Conservation (phyloP, 305 asterid genomes). For the Rubia balearica region DNA sequence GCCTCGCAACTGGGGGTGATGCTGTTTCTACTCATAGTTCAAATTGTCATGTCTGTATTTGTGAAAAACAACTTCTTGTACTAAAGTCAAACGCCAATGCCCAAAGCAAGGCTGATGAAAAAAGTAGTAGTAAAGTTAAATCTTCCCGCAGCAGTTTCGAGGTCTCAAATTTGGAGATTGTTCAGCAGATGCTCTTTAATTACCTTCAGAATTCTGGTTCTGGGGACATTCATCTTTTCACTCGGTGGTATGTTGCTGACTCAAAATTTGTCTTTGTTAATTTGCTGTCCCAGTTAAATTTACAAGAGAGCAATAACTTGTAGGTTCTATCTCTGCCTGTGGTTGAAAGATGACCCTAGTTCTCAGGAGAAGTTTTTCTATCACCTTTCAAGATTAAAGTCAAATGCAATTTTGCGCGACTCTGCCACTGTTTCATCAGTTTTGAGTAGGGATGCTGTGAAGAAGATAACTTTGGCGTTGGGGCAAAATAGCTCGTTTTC, state of each 20-base stretch:
- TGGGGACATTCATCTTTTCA: slow-evolving; percentile 62
- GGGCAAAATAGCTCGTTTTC: slow-evolving; percentile 88
- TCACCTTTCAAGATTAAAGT: slow-evolving; percentile 70
- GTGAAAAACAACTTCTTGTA: slow-evolving; percentile 66
- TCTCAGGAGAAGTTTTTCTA: slow-evolving; percentile 52
- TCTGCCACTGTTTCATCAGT: slow-evolving; percentile 45
- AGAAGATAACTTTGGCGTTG: slow-evolving; percentile 72
- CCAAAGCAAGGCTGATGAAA: slow-evolving; percentile 44
- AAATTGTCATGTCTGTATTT: slow-evolving; percentile 67
- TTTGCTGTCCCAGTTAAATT: slow-evolving; percentile 19
- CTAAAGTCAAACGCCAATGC: slow-evolving; percentile 58
- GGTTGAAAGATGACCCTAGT: slow-evolving; percentile 93
- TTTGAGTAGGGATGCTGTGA: slow-evolving; percentile 71
- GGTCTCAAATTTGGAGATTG: slow-evolving; percentile 59
- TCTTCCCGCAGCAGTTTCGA: slow-evolving; percentile 39
- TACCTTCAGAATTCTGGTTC: slow-evolving; percentile 82
- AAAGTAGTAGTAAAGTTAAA: slow-evolving; percentile 18
- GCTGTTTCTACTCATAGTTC: slow-evolving; percentile 50
- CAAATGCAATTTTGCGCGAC: slow-evolving; percentile 67
- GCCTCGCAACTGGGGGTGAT: slow-evolving; percentile 67
- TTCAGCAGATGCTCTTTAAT: slow-evolving; percentile 94
- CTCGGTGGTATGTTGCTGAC: slow-evolving; percentile 68
- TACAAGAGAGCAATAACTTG: slow-evolving; percentile 24
- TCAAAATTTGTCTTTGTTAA: slow-evolving; percentile 16
- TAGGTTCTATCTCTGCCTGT: slow-evolving; percentile 98